Base-by-base conservation (phyloP, 257 asterid species). In the Fraxinus quadrangulata region DNA sequence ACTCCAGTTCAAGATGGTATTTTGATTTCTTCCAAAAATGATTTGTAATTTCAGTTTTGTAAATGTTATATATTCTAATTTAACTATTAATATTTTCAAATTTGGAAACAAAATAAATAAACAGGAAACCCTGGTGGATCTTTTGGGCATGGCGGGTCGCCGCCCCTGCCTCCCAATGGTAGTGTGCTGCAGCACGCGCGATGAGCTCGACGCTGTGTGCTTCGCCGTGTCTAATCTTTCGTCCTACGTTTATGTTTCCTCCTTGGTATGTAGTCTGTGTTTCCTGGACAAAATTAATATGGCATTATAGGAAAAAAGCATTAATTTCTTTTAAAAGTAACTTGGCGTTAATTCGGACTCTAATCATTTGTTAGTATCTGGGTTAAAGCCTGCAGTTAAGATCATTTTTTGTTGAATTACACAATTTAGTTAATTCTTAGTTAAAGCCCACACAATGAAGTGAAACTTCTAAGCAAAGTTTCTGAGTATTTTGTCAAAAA, bases 131-230 rank as follows among this genome's bases (percentile, higher is more conserved):
- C 86, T 95, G 71, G 85, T 88, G 77, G 98, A 94, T 67, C 90
- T 91, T 6, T 75, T 95, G 80, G 84, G 92, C 78, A 87, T 88
- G 94, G 97, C 93, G 28, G 96, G 97, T n/a, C 90, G 86, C 83
- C 90, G 91, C 16, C 93, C 93, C 11, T 84, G 84, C 74, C 90
- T 95, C 72, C 94, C 97, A 2, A 86, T 93, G 75, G 90, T 92
- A 31, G 94, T 93, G 17, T 89, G 98, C 84, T 96, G 98, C 90
- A 89, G 93, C 84, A 84, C 91, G 16, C 93, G 97, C 0, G 98
- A 93, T 69, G 97, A 96, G 86, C 98, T 93, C 36, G 99, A 96
- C 73, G 92, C 94, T 13, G 89, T 92, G 74, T 87, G 86, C 85
- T 92, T 89, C 67, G 91, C 82, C 72, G 78, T 93, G 51, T 86